A percentile compares a stretch with the other conserved stretches of the same genome.
Evolutionary conservation across 2,329 filamentous ascomycete genomes (phyloP).

Genomic region (Dactylonectria estremocensis): DNA sequence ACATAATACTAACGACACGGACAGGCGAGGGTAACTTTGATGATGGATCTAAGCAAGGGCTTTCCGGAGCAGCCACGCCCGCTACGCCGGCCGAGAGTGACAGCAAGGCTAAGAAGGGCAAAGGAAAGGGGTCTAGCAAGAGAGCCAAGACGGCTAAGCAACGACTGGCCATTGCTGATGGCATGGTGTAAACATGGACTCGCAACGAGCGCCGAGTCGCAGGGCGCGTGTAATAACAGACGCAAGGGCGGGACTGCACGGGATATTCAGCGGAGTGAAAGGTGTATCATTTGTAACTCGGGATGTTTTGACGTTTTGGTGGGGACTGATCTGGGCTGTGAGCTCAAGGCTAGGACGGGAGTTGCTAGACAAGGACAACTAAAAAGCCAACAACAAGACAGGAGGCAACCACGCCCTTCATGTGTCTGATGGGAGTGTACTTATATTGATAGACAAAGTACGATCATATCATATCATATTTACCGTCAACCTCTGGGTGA

Average conservation of each 20-base stretch:
- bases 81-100: conserved; percentile 82
- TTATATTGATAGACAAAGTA: conserved; percentile 49
- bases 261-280: conserved; percentile 31
- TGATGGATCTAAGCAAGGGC: conserved; percentile 76
- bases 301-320: conserved; percentile 16
- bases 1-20: conserved; percentile 44
- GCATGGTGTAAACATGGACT: conserved; percentile 54
- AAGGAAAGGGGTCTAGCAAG: conserved; percentile 67
- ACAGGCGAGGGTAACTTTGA: conserved; percentile 97
- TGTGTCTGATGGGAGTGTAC: conserved; percentile 41
- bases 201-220: conserved; percentile 21
- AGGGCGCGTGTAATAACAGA: conserved; percentile 44
- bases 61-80: conserved; percentile 76
- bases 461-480: conserved; percentile 28
- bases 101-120: conserved; percentile 68
- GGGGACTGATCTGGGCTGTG: conserved; percentile 16
- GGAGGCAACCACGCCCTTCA: conserved; percentile 22
- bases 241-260: conserved; percentile 32
- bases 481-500: background rate
- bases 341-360: conserved; percentile 29
- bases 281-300: conserved; percentile 28
- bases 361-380: conserved; percentile 42
- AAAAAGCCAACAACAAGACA: conserved; percentile 40
- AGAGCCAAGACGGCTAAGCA: conserved; percentile 79
- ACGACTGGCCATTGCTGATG: conserved; percentile 77